Evolutionary conservation across 805 yeast species (phyloP).

Genomic region (Sugiyamaella qingdaonensis): DNA sequence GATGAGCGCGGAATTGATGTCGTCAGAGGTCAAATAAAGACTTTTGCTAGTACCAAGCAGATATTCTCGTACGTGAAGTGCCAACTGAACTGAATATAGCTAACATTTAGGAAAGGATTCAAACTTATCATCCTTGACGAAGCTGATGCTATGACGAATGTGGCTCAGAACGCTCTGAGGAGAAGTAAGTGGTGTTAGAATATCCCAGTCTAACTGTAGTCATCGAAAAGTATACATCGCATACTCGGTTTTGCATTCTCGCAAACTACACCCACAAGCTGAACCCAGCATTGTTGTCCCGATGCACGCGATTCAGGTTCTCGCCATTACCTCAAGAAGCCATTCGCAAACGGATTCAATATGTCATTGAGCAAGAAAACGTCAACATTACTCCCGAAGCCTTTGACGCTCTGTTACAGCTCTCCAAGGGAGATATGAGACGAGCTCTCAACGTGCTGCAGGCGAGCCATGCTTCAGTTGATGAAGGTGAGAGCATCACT

Average conservation of each 20-base stretch:
- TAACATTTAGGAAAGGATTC: conserved; percentile 50
- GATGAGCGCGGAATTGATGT: conserved; percentile 98
- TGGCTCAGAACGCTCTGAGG: conserved; percentile 92
- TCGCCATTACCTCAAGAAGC: conserved; percentile 71
- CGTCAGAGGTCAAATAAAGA: conserved; percentile 95
- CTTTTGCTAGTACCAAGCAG: conserved; percentile 93
- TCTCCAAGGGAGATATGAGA: conserved; percentile 96
- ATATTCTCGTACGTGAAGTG: conserved; percentile 47
- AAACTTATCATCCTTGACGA: conserved; percentile 91
- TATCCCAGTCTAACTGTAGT: conserved; percentile 33
- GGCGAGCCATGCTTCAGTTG: conserved; percentile 81
- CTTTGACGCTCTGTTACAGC: conserved; percentile 54
- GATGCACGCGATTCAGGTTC: conserved; percentile 94
- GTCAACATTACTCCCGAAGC: conserved; percentile 59
- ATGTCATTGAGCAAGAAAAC: conserved; percentile 66
- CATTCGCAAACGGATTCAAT: conserved; percentile 59
- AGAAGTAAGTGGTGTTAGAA: conserved; percentile 76
- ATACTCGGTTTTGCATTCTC: conserved; percentile 90
- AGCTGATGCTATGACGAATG: conserved; percentile 96
- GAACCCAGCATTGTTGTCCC: conserved; percentile 88
- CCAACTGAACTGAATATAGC: conserved; percentile 27
- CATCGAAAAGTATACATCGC: conserved; percentile 89
- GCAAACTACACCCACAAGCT: conserved; percentile 95
- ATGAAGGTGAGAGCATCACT: conserved; percentile 52
- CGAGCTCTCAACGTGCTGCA: conserved; percentile 89